Evolutionary conservation across 257 asterid species (phyloP).

Genomic region (Solanum boliviense): DNA sequence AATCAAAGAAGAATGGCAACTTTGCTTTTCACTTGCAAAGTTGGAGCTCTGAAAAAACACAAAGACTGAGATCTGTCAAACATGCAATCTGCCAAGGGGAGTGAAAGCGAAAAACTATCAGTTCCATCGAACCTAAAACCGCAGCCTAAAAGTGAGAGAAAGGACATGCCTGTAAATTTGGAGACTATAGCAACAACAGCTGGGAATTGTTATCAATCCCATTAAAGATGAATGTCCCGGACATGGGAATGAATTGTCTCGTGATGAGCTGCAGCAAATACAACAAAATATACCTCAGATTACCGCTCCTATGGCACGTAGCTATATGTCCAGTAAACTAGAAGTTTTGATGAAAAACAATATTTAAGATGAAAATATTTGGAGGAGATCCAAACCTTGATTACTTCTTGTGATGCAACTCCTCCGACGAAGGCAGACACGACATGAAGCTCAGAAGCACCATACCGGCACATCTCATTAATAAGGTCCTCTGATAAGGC

Average conservation of each 20-base stretch:
- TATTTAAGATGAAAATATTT: not conserved
- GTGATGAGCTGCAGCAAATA: slow-evolving; percentile 66
- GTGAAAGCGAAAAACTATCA: not conserved
- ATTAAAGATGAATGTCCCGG: slow-evolving; percentile 84
- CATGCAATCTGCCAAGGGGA: not conserved
- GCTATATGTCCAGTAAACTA: not conserved
- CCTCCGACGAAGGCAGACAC: slow-evolving; percentile 95
- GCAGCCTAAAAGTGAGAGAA: not conserved
- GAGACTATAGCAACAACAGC: slow-evolving; percentile 25
- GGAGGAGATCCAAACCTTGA: slow-evolving; percentile 40
- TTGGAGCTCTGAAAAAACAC: not conserved
- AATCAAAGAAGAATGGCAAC: not conserved
- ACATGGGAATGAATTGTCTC: slow-evolving; percentile 82
- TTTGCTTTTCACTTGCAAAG: not conserved
- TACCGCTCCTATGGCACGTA: not conserved
- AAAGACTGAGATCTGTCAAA: not conserved
- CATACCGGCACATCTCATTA: slow-evolving; percentile 90
- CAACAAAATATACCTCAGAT: slow-evolving; percentile 3
- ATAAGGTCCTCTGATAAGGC: slow-evolving; percentile 81
- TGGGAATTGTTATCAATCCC: slow-evolving; percentile 94
- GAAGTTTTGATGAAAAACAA: not conserved
- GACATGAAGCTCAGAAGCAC: slow-evolving; percentile 91
- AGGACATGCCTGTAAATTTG: slow-evolving; percentile 5
- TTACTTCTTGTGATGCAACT: slow-evolving; percentile 92
- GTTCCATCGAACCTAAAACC: not conserved